These are phyloP conservation scores for Cerrena zonata DNA, from an alignment of 1,284 basidiomycete genomes.

Conservation along the genomic window DNA sequence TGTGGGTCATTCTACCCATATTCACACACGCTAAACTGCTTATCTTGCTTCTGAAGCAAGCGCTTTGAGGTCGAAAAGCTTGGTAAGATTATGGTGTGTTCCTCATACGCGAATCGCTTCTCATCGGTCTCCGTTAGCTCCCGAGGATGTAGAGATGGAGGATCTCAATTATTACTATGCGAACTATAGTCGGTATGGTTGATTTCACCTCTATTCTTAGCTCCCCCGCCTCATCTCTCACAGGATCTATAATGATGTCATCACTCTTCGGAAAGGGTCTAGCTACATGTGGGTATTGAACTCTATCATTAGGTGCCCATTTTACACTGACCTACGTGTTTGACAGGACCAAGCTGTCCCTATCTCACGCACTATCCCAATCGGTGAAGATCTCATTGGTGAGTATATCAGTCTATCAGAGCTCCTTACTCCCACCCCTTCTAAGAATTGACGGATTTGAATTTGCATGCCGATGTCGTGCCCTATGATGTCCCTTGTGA, in stretches of 20 bases:
- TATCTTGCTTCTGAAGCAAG: constrained; percentile 48
- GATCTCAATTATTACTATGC: constrained; percentile 96
- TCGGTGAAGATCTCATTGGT: constrained; percentile 94
- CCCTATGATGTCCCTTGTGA: not conserved
- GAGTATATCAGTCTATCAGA: constrained; percentile 15
- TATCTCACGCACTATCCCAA: constrained; percentile 92
- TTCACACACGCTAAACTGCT: not conserved
- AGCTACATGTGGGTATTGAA: constrained; percentile 79
- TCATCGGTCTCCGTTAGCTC: constrained; percentile 37
- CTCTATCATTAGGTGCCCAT: constrained; percentile 14
- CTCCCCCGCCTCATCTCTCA: constrained; percentile 4
- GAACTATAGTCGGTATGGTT: constrained; percentile 81
- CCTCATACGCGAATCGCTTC: not conserved
- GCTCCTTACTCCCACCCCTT: not conserved
- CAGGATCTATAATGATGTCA: constrained; percentile 97
- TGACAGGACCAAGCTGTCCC: constrained; percentile 84
- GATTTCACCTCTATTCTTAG: constrained; percentile 10
- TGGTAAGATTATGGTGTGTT: constrained; percentile 39
- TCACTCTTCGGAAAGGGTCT: constrained; percentile 89
- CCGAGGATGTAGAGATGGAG: constrained; percentile 88
- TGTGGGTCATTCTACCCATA: constrained; percentile 49
- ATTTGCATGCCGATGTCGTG: not conserved
- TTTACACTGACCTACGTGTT: constrained; percentile 4
- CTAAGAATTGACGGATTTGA: not conserved
- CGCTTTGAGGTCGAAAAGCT: constrained; percentile 89